These are phyloP conservation scores for Tolypocladium inflatum DNA, from an alignment of 2,329 filamentous ascomycete genomes.

Conservation along the genomic window DNA sequence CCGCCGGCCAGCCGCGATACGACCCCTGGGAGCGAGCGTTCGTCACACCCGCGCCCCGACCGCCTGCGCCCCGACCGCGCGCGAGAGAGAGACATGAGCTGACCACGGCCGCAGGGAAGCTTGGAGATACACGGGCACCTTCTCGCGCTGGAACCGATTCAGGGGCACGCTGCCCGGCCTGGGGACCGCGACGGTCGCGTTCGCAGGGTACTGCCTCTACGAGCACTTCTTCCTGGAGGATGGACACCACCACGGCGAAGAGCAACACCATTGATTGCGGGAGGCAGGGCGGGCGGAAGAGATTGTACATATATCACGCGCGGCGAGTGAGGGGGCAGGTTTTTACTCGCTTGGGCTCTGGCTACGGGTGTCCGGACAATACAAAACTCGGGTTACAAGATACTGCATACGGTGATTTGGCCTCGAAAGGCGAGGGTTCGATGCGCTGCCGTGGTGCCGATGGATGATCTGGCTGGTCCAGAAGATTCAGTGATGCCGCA, in stretches of 20 bases:
- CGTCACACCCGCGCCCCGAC: conserved; percentile 22
- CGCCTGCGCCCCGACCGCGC: neutral
- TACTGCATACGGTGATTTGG: neutral
- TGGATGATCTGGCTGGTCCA: neutral
- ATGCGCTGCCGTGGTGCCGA: neutral
- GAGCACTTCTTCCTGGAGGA: conserved; percentile 82
- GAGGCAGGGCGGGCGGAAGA: conserved; percentile 9
- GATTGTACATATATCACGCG: conserved; percentile 26
- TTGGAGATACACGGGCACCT: conserved; percentile 88
- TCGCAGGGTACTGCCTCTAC: conserved; percentile 79
- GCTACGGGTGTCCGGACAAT: neutral
- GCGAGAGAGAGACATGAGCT: neutral
- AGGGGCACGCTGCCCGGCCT: conserved; percentile 79
- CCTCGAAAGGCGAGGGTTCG: neutral
- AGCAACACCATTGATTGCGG: conserved; percentile 25
- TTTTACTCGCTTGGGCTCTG: neutral
- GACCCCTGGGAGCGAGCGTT: conserved; percentile 59
- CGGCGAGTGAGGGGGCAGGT: neutral
- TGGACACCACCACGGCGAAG: conserved; percentile 45
- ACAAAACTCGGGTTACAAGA: neutral
- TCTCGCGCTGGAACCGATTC: conserved; percentile 84
- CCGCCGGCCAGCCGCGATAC: conserved; percentile 53
- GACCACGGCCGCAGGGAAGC: conserved; percentile 56
- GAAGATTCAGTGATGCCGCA: neutral
- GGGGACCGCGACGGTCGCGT: conserved; percentile 86